Percentiles rank a stretch among this genome's conserved stretches.
Evolutionary conservation across 2,329 filamentous ascomycete species (phyloP).

Genomic region (Cordyceps fumosorosea): DNA sequence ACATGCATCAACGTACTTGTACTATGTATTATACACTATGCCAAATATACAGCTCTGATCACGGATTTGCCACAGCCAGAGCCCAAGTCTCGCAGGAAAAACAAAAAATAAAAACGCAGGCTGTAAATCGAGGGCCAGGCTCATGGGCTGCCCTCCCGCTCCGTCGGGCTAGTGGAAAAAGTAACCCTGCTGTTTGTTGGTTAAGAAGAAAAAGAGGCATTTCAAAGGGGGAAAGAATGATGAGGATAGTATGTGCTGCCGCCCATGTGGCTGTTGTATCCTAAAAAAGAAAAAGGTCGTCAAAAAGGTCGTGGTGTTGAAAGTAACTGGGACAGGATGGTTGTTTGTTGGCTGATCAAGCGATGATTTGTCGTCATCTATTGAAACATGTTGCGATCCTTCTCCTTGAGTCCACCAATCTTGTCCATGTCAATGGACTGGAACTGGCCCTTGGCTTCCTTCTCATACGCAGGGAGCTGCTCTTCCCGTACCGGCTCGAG

Average conservation of each 20-base stretch:
- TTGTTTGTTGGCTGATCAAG: background rate
- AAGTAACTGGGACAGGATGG: constrained; percentile 7
- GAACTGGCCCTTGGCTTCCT: constrained; percentile 71
- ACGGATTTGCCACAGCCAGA: constrained; percentile 6
- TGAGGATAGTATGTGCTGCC: constrained; percentile 10
- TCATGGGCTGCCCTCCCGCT: background rate
- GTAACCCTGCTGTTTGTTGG: background rate
- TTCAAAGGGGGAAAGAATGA: constrained; percentile 10
- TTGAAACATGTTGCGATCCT: constrained; percentile 46
- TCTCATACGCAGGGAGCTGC: constrained; percentile 81
- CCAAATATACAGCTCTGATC: constrained; percentile 27
- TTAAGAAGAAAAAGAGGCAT: constrained; percentile 5
- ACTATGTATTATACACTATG: constrained; percentile 30
- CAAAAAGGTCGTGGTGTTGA: constrained; percentile 10
- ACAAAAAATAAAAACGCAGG: background rate
- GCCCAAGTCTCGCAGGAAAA: background rate
- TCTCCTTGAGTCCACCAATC: constrained; percentile 92
- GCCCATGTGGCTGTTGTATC: constrained; percentile 9
- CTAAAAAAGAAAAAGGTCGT: constrained; percentile 15
- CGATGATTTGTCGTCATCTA: constrained; percentile 19
- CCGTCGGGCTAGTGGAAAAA: background rate
- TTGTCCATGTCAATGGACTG: constrained; percentile 91
- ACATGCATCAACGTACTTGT: constrained; percentile 9
- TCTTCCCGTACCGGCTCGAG: constrained; percentile 80
- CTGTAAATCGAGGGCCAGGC: background rate